Base-by-base conservation (phyloP, 768 basidiomycete species). In the Paxillus ammoniavirescens region DNA sequence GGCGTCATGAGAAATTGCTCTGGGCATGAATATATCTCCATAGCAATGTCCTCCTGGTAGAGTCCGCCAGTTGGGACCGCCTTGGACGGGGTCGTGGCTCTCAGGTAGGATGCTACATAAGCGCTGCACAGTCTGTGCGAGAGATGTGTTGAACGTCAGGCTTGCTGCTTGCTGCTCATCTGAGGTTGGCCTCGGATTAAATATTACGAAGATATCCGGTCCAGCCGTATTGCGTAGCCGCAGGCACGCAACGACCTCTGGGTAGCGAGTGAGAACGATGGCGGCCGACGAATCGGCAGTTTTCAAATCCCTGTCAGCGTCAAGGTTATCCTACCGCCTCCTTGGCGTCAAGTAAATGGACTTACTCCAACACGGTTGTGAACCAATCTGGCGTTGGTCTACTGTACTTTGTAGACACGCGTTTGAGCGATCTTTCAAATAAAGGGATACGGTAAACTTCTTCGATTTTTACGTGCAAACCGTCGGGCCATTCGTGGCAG, bases 171-270 rank as follows among this genome's bases (percentile, higher is more conserved):
- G 57, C 0, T 80, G 77, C 55, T 81, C 74, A 21, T 72, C 74
- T 2, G 82, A 74, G 8, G 79, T 69, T 8, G 73, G 74, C 60
- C 83, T 82, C 4, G 83, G 82, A 63, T 85, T 83, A 58, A 87
- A 88, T 35, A 86, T 67, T 23, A 80, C 73, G 62, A 82, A 86
- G 26, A 83, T 60, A 38, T 71, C 66, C 33, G 59, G 52, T 3
- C 46, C 35, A 8, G 57, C 8, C 2, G 10, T 9, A 49, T 4
- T 61, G 8, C 46, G 54, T 30, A 75, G 45, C 40, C 68, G 72
- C 52, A 86, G 53, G 58, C 82, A 80, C 15, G 75, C 65, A 38
- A 87, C 52, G 38, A 84, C 82, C 57, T 86, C 78, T 1, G 84
- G 85, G 41, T 79, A 78, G 14, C 82, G 81, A 4, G 83, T 82